Percentiles rank a stretch among this genome's conserved stretches.
These are phyloP conservation scores for Parastagonospora avenae DNA, from an alignment of 2,329 filamentous ascomycete genomes.

Conservation along the genomic window DNA sequence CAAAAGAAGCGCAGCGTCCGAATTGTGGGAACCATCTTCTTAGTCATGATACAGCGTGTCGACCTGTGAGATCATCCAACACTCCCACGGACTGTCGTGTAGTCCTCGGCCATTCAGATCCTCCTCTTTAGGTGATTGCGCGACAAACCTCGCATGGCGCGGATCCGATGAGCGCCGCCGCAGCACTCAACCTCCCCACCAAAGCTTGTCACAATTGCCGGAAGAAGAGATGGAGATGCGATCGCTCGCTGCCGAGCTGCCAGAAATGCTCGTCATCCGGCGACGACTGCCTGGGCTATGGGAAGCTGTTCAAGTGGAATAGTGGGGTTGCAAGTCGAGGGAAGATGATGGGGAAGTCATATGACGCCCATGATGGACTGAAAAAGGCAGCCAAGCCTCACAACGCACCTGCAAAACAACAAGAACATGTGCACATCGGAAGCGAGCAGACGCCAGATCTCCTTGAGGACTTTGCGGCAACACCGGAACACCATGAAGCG, in stretches of 20 bases:
- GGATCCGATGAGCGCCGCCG: slow-evolving; percentile 38
- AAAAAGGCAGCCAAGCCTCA: slow-evolving; percentile 34
- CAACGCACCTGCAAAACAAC: slow-evolving; percentile 14
- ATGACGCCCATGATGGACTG: slow-evolving; percentile 42
- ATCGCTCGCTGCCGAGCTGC: slow-evolving; percentile 64
- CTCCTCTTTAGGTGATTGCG: slow-evolving; percentile 16
- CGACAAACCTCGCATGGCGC: slow-evolving; percentile 38
- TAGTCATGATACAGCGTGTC: slow-evolving; percentile 17
- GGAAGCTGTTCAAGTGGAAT: slow-evolving; percentile 65
- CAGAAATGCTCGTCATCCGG: slow-evolving; percentile 63
- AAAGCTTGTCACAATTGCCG: slow-evolving; percentile 67
- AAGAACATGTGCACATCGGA: slow-evolving; percentile 1
- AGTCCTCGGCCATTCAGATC: slow-evolving; percentile 9
- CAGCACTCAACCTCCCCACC: slow-evolving; percentile 37
- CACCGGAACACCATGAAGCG: slow-evolving; percentile 7
- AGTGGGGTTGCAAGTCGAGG: slow-evolving; percentile 58
- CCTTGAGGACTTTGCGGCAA: neutral
- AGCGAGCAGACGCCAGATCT: slow-evolving; percentile 1
- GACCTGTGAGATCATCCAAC: slow-evolving; percentile 4
- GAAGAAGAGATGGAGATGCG: slow-evolving; percentile 64
- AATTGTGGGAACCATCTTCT: slow-evolving; percentile 6
- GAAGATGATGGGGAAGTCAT: slow-evolving; percentile 61
- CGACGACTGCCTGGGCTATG: slow-evolving; percentile 66
- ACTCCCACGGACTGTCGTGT: slow-evolving; percentile 15
- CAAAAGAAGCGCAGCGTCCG: slow-evolving; percentile 2